Evolutionary conservation across 345 rosid species (phyloP), one percentile per base, ranked within the genome.

Genomic region (Kandelia obovata): DNA sequence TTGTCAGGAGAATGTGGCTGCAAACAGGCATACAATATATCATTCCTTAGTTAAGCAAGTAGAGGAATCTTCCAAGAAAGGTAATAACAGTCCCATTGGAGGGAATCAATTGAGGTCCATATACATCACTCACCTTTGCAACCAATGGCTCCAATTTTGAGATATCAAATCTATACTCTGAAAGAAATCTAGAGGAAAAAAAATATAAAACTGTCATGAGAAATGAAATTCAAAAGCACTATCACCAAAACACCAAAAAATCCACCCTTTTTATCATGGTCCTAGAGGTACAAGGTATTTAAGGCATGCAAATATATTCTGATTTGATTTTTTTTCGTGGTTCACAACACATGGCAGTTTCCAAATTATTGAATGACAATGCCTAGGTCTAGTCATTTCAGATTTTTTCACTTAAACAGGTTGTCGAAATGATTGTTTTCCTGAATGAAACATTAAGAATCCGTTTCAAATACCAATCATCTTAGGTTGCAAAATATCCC

Each of bases 1-100:
- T 89, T 95, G 73, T 95, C 99, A 73, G 99, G 99, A 68, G 99
- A 95, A 84, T 92, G 96, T 73, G 98, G 99, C 99, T 95, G 87
- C 77, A 81, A 57, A 68, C 60, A 21, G 39, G 61, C n/a, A 72
- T 39, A 47, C 17, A 32, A n/a, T 3, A 53, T 49, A 56, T 76
- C 61, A 82, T 15, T 74, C 19, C 37, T 26, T 30, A 63, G 16
- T 11, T 28, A 67, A 23, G 23, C 13, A 39, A n/a, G 73, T 7
- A 20, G 34, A 49, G 46, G 0, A 64, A n/a, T 61, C n/a, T 35
- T 6, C 9, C 15, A 52, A 47, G 63, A 53, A 64, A 37, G 53
- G 61, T 31, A 63, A n/a, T 31, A 46, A 20, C 5, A 19, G 58
- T 19, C 39, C 35, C 46, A 39, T 31, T 34, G 1, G 2, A 32